Percentiles rank a stretch among this genome's conserved stretches.
Evolutionary conservation across 495 filamentous ascomycete genomes (phyloP).

Genomic region (Talaromyces stipitatus): DNA sequence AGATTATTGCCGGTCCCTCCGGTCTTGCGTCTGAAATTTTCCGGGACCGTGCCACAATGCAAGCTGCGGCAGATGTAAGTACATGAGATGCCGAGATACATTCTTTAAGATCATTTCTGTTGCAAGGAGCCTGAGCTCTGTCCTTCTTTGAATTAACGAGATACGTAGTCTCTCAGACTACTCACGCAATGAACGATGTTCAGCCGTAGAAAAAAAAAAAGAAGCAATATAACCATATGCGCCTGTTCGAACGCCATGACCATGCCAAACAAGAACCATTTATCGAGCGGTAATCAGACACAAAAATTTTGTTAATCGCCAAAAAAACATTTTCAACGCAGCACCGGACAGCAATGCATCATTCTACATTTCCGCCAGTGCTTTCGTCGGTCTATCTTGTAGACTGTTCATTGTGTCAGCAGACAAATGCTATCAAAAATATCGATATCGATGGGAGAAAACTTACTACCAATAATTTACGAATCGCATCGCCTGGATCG

Average conservation of each 20-base stretch:
- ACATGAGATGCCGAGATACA: neutral
- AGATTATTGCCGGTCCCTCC: neutral
- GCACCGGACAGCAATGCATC: neutral
- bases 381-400: neutral
- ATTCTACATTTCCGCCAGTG: neutral
- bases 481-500: constrained; percentile 77
- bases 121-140: neutral
- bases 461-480: constrained; percentile 57
- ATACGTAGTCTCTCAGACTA: too few relatives aligned
- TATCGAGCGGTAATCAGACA: neutral
- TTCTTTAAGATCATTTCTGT: too few relatives aligned
- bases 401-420: neutral
- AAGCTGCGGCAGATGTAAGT: neutral
- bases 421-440: neutral
- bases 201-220: neutral
- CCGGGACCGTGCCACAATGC: neutral
- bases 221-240: neutral
- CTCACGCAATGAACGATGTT: too few relatives aligned
- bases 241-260: neutral
- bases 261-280: neutral
- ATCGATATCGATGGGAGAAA: neutral
- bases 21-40: neutral
- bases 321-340: neutral
- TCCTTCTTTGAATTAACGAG: too few relatives aligned
- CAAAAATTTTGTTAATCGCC: neutral